phyloP scores from a whole-genome alignment of 2,329 filamentous ascomycete species.

The Eutypa lata region DNA sequence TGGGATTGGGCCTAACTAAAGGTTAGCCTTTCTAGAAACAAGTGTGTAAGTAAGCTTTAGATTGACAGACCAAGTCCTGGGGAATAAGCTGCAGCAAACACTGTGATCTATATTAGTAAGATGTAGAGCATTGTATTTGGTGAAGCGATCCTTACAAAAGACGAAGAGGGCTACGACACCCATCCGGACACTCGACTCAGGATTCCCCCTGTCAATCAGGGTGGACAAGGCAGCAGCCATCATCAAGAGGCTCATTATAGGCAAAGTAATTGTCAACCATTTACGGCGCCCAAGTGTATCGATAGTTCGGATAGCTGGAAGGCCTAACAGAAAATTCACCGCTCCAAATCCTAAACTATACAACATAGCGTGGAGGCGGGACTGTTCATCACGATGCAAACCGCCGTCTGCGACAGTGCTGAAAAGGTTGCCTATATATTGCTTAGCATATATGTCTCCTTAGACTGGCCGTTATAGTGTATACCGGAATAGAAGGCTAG shows the following conservation, averaged over 20 bases:
- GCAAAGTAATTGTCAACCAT: slow-evolving; percentile 41
- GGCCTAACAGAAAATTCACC: slow-evolving; percentile 40
- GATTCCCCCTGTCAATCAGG: slow-evolving; percentile 14
- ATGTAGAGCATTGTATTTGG: no score
- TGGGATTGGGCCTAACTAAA: slow-evolving; percentile 41
- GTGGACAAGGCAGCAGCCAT: slow-evolving; percentile 34
- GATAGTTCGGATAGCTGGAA: slow-evolving; percentile 38
- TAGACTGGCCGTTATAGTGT: neutral
- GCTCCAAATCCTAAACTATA: slow-evolving; percentile 32
- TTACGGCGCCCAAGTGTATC: slow-evolving; percentile 39
- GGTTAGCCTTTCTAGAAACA: slow-evolving; percentile 8
- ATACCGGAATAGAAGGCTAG: slow-evolving; percentile 43
- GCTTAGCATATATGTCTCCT: neutral
- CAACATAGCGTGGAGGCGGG: slow-evolving; percentile 20
- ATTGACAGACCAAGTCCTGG: slow-evolving; percentile 30
- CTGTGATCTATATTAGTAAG: no score
- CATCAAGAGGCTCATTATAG: slow-evolving; percentile 42
- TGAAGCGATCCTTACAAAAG: slow-evolving; percentile 21
- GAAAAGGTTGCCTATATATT: slow-evolving; percentile 20
- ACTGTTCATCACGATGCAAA: slow-evolving; percentile 1
- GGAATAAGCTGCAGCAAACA: slow-evolving; percentile 41
- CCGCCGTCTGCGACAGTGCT: slow-evolving; percentile 16
- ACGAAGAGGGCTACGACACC: slow-evolving; percentile 35
- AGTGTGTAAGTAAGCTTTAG: no score
- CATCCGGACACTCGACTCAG: slow-evolving; percentile 16